Base-by-base conservation (phyloP, 2,329 filamentous ascomycete species). In the Ambrosiella xylebori region DNA sequence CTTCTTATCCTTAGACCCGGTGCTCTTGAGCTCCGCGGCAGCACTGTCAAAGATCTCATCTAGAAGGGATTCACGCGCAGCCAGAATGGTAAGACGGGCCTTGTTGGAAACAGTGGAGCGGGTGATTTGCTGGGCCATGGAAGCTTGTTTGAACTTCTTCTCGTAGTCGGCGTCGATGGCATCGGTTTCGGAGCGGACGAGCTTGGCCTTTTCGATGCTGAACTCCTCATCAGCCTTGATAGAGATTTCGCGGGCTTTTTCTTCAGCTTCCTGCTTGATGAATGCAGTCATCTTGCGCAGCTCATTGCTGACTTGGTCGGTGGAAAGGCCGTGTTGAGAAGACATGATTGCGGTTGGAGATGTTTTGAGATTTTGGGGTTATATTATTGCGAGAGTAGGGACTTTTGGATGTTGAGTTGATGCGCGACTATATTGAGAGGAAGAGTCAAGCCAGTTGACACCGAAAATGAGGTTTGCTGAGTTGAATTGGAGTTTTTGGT, bases 241-340 rank as follows among this genome's bases (percentile, higher is more conserved):
- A 69, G 93, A 82, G 73, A 98, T 97, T 74, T 98, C 93, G 70
- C 86, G 86, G 66, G 89, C 89, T 75, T 98, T 98, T 71, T 98
- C 93, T 68, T 86, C 81, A 61, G 93, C 93, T 76, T 98, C 93
- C 76, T 97, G 93, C 73, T 89, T 88, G 82, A 98, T 98, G 81
- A 98, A 98, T 70, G 90, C 91, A 61, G 93, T 97, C 93, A 98
- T 98, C 82, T 98, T 98, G 79, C 88, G 90, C 74, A 98, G 87
- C 82, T 98, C 93, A 74, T 88, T 84, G 74, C 87, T 84, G 79
- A 98, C 93, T 89, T 95, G 89, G 76, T 95, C 89, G 80, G 96
- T 90, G 75, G 90, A 95, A 75, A 97, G 85, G 71, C 88, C 86
- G 84, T 95, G 89, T 64, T 81, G 77, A 27, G 60, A 50, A 36